These are phyloP conservation scores for Naganishia sp. DNA, from an alignment of 1,284 basidiomycete species.

Conservation along the genomic window DNA sequence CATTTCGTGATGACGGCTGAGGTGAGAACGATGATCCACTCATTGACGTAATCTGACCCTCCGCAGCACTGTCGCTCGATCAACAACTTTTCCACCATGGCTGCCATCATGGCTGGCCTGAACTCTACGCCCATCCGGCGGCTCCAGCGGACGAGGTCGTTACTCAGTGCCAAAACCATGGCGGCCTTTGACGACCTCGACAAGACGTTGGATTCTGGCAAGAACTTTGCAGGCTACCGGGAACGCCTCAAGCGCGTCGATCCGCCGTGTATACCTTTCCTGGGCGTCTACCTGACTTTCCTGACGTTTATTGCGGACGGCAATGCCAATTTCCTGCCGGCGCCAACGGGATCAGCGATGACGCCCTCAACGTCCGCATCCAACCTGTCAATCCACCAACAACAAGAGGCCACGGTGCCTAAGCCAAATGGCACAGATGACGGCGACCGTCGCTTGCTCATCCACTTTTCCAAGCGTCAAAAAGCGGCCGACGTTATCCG, in stretches of 20 bases:
- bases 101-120: constrained; percentile 89
- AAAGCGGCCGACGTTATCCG: constrained; percentile 92
- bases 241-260: constrained; percentile 79
- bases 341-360: constrained; percentile 39
- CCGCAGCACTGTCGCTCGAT: constrained; percentile 77
- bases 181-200: constrained; percentile 65
- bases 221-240: constrained; percentile 92
- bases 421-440: constrained; percentile 24
- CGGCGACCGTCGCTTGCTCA: constrained; percentile 56
- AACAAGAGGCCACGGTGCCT: constrained; percentile 24
- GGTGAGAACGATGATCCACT: constrained; percentile 58
- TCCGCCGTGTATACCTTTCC: constrained; percentile 96
- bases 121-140: constrained; percentile 91
- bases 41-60: no score
- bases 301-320: constrained; percentile 98
- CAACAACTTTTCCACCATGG: constrained; percentile 98
- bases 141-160: constrained; percentile 81
- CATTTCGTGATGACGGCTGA: constrained; percentile 87
- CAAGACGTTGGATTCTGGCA: constrained; percentile 79
- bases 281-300: constrained; percentile 93
- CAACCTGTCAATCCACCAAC: constrained; percentile 34
- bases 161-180: constrained; percentile 54
- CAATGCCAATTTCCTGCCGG: constrained; percentile 77
- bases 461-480: constrained; percentile 95
- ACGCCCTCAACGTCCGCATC: constrained; percentile 36